These are phyloP conservation scores for Candida berthetii DNA, from an alignment of 805 yeast species.

Conservation along the genomic window DNA sequence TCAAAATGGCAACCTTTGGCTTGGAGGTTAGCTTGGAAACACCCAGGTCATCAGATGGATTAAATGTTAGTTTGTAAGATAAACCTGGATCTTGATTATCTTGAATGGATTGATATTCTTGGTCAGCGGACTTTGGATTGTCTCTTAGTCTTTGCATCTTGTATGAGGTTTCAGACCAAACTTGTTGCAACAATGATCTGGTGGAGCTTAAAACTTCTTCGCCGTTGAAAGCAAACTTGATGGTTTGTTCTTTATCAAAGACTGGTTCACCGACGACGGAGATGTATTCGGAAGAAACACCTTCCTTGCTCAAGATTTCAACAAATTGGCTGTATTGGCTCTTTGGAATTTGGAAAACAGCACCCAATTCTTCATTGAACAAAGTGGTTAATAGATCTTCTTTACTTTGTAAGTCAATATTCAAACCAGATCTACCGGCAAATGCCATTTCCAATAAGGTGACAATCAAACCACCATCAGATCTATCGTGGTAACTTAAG, in stretches of 20 bases:
- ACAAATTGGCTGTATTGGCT: conserved; percentile 49
- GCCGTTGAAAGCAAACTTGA: conserved; percentile 44
- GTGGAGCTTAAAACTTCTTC: conserved; percentile 40
- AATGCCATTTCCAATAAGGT: conserved; percentile 94
- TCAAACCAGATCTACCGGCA: conserved; percentile 85
- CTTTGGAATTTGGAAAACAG: conserved; percentile 80
- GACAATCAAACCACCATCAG: conserved; percentile 92
- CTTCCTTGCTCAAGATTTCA: conserved; percentile 47
- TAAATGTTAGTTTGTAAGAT: conserved; percentile 69
- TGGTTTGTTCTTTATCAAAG: conserved; percentile 44
- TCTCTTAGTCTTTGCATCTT: conserved; percentile 89
- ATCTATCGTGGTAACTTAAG: conserved; percentile 88
- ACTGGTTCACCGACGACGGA: conserved; percentile 67
- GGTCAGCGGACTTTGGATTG: conserved; percentile 84
- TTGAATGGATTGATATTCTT: conserved; percentile 67
- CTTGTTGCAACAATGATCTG: conserved; percentile 69
- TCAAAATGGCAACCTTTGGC: conserved; percentile 91
- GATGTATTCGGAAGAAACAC: conserved; percentile 49
- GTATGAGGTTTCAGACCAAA: conserved; percentile 86
- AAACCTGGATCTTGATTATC: conserved; percentile 92
- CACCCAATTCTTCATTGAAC: conserved; percentile 94
- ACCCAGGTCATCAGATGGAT: conserved; percentile 44
- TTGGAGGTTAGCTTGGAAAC: conserved; percentile 30
- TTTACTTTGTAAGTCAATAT: conserved; percentile 37
- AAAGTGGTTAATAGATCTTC: conserved; percentile 47